A percentile compares a stretch with the other conserved stretches of the same genome.
Evolutionary conservation across 345 rosid species (phyloP).

Genomic region (Acer yangbiense): DNA sequence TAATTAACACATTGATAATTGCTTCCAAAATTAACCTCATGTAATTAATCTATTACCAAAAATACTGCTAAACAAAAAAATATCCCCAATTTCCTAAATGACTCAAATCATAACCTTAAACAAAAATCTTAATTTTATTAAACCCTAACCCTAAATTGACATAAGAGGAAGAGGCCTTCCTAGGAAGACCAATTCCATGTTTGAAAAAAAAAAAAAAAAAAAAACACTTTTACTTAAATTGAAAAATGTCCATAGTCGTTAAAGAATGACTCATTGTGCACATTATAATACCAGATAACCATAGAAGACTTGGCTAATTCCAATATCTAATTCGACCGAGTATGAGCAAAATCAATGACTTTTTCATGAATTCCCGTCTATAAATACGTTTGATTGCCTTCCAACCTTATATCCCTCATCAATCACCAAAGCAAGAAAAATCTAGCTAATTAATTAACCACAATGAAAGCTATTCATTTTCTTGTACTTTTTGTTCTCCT

Average conservation of each 20-base stretch:
- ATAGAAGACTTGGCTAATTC: not conserved
- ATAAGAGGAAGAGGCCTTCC: rapidly evolving
- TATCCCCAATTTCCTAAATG: too few relatives aligned
- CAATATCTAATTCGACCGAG: not conserved
- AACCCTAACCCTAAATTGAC: rapidly evolving
- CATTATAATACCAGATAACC: too few relatives aligned
- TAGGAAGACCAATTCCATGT: too few relatives aligned
- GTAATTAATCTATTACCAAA: too few relatives aligned
- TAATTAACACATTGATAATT: too few relatives aligned
- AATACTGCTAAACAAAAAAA: too few relatives aligned
- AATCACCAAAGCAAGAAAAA: not conserved
- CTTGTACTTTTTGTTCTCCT: conserved; percentile 17
- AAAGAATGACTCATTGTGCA: not conserved
- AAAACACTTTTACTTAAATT: too few relatives aligned
- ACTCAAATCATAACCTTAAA: too few relatives aligned
- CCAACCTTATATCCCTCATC: not conserved
- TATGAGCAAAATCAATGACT: not conserved
- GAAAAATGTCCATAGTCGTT: not conserved
- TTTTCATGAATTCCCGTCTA: not conserved
- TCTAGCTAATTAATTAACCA: not conserved
- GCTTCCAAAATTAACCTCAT: too few relatives aligned
- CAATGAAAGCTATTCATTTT: not conserved
- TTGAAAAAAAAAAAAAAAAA: too few relatives aligned
- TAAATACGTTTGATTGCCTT: not conserved
- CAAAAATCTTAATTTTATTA: too few relatives aligned